Conservation (phyloP, 176 grass and related monocot species). For the Typha latifolia region DNA sequence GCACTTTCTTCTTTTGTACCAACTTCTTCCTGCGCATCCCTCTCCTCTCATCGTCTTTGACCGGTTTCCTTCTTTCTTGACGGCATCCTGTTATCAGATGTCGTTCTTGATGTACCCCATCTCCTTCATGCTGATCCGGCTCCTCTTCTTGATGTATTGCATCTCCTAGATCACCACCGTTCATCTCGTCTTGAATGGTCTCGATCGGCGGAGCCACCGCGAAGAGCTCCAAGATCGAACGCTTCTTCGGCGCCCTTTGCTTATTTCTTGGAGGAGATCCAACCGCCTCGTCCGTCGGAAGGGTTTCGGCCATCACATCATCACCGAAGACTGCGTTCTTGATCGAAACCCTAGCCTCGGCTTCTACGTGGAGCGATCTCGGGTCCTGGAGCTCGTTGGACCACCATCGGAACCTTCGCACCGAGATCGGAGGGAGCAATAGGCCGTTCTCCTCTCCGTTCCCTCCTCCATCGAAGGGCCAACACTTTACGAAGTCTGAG, state of each 20-base stretch:
- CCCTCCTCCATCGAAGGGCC: slow-evolving; percentile 10
- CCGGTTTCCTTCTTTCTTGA: neutral
- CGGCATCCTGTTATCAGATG: neutral
- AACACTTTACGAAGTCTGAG: slow-evolving; percentile 5
- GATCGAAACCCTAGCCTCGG: neutral
- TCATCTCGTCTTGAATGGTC: neutral
- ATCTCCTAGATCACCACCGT: neutral
- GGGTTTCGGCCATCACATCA: neutral
- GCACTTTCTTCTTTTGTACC: neutral
- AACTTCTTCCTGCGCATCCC: neutral
- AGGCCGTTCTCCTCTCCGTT: neutral
- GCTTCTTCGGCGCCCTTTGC: slow-evolving; percentile 41
- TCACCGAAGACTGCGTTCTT: neutral
- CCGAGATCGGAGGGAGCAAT: slow-evolving; percentile 32
- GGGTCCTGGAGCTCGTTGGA: slow-evolving; percentile 24
- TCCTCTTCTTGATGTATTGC: neutral
- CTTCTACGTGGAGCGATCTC: neutral
- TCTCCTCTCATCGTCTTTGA: neutral
- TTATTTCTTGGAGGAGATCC: slow-evolving; percentile 6
- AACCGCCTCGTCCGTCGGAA: neutral
- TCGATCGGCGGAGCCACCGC: slow-evolving; percentile 27
- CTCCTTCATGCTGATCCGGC: neutral
- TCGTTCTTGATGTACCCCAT: neutral
- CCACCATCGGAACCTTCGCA: slow-evolving; percentile 46
- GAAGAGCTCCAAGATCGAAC: slow-evolving; percentile 51